Evolutionary conservation across 2,329 filamentous ascomycete species (phyloP).

Genomic region (Escovopsis sp.): DNA sequence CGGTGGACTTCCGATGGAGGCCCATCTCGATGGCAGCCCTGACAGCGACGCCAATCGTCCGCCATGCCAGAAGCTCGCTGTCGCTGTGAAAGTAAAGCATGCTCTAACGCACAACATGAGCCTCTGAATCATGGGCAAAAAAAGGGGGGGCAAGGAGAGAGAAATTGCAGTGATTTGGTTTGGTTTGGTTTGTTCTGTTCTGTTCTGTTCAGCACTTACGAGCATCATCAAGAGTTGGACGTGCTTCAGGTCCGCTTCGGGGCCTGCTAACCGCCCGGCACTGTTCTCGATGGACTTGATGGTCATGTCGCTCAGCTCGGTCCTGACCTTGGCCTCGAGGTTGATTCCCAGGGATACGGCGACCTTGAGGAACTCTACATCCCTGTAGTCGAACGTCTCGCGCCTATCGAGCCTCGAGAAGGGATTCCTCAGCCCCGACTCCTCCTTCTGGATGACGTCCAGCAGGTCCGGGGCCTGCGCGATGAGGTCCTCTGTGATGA

Average conservation of each 20-base stretch:
- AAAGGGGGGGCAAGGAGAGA: conserved; percentile 13
- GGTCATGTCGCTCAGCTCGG: conserved; percentile 14
- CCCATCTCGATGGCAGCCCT: conserved; percentile 33
- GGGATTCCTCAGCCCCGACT: not conserved
- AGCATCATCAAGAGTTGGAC: conserved; percentile 19
- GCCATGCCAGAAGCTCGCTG: conserved; percentile 34
- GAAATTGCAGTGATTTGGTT: no score
- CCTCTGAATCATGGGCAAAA: conserved; percentile 31
- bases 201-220: conserved; percentile 6
- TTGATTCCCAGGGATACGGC: conserved; percentile 20
- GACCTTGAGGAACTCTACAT: conserved; percentile 19
- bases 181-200: no score
- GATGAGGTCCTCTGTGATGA: conserved; percentile 15
- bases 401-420: not conserved
- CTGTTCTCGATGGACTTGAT: conserved; percentile 16
- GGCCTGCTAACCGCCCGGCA: conserved; percentile 14
- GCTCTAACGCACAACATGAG: conserved; percentile 31
- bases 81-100: conserved; percentile 31
- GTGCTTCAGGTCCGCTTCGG: conserved; percentile 19
- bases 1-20: conserved; percentile 29
- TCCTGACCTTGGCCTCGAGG: conserved; percentile 18
- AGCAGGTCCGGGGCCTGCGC: conserved; percentile 14
- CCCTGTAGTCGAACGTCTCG: conserved; percentile 8
- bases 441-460: conserved; percentile 8
- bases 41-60: conserved; percentile 30